These are phyloP conservation scores for Glaciozyma martinii DNA, from an alignment of 768 basidiomycete species.

Conservation along the genomic window DNA sequence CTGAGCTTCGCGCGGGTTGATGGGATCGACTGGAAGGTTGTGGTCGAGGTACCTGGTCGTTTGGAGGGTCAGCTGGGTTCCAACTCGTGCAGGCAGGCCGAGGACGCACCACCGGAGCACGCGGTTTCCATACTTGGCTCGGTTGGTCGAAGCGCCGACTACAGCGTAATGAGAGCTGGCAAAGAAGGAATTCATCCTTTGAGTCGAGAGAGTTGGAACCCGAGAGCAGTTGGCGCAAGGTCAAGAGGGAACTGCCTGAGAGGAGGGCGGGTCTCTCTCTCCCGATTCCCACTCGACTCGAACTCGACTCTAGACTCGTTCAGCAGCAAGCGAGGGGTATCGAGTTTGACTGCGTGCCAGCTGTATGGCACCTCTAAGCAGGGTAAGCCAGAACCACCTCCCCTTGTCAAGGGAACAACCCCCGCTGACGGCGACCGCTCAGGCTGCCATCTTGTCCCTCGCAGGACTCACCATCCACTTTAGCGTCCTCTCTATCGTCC, in stretches of 20 bases:
- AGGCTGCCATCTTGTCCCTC: slow-evolving; percentile 1
- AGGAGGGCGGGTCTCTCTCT: too few relatives aligned
- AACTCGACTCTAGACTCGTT: too few relatives aligned
- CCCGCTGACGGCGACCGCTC: background rate
- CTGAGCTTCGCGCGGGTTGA: background rate
- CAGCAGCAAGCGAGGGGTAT: too few relatives aligned
- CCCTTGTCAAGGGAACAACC: slow-evolving; percentile 28
- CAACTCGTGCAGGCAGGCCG: too few relatives aligned
- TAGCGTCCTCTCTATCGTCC: slow-evolving; percentile 7
- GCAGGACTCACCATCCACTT: slow-evolving; percentile 5
- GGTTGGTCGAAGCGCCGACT: slow-evolving; percentile 72
- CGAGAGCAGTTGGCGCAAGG: too few relatives aligned
- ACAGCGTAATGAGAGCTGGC: slow-evolving; percentile 61
- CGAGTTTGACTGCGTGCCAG: too few relatives aligned
- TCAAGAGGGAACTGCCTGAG: too few relatives aligned
- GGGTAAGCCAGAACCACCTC: slow-evolving; percentile 2
- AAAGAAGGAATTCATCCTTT: too few relatives aligned
- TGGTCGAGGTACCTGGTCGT: background rate
- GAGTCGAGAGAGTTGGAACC: too few relatives aligned
- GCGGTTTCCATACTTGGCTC: slow-evolving; percentile 68
- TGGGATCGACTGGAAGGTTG: background rate
- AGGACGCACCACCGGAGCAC: slow-evolving; percentile 62
- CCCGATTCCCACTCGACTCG: too few relatives aligned
- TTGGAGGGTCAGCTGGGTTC: background rate
- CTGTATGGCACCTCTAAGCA: too few relatives aligned